These are phyloP conservation scores for Amauroascus verrucosus DNA, from an alignment of 2,329 filamentous ascomycete species.

Conservation along the genomic window DNA sequence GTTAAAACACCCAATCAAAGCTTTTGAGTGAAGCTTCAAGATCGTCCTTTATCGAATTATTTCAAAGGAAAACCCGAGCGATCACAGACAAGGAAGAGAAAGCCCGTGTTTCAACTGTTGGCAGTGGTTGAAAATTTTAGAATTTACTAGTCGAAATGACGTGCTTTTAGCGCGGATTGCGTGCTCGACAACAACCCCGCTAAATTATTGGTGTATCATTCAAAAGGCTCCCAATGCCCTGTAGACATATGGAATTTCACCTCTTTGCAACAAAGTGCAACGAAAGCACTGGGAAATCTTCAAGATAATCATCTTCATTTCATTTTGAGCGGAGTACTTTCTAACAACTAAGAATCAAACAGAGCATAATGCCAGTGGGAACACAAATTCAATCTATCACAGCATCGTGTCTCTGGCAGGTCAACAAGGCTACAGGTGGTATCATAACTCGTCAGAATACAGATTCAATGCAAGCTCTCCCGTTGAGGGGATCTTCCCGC, in stretches of 20 bases:
- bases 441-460: slow-evolving; percentile 9
- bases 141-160: slow-evolving; percentile 8
- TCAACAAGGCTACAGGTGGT: slow-evolving; percentile 7
- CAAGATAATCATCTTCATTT: not conserved
- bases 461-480: not conserved
- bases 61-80: not conserved
- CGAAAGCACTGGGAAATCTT: not conserved
- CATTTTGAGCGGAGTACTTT: slow-evolving; percentile 4
- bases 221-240: slow-evolving; percentile 1
- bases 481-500: not conserved
- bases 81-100: not conserved
- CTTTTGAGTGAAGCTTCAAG: no score
- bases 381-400: not conserved
- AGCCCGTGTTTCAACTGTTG: not conserved
- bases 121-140: not conserved
- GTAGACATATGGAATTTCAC: not conserved
- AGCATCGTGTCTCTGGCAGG: not conserved
- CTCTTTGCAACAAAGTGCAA: no score
- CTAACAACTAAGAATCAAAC: not conserved
- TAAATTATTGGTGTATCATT: not conserved
- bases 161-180: slow-evolving; percentile 13
- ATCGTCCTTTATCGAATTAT: not conserved
- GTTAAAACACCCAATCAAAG: no score
- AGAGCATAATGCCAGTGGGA: not conserved
- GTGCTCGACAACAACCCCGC: slow-evolving; percentile 6